Conservation (phyloP, 805 yeast genomes). For the Spathaspora hagerdaliae region DNA sequence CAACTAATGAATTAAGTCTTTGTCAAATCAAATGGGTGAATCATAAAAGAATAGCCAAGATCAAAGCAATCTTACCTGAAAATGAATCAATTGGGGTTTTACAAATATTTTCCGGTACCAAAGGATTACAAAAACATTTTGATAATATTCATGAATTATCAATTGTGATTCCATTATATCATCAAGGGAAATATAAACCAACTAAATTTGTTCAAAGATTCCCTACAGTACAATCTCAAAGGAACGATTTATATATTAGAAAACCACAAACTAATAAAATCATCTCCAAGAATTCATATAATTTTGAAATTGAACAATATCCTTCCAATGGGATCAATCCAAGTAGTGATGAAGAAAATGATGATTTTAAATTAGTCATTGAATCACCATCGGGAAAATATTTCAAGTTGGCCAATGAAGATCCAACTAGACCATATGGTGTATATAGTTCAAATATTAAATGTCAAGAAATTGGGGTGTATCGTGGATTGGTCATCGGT, state of each 20-base stretch:
- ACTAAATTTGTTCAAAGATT: conserved; percentile 67
- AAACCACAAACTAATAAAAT: conserved; percentile 79
- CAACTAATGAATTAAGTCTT: conserved; percentile 52
- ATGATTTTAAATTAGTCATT: conserved; percentile 57
- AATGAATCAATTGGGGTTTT: conserved; percentile 66
- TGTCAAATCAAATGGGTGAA: conserved; percentile 78
- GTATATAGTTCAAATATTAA: conserved; percentile 58
- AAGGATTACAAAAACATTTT: conserved; percentile 54
- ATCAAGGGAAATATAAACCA: conserved; percentile 59
- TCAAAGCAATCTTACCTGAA: conserved; percentile 79
- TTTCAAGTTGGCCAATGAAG: conserved; percentile 49
- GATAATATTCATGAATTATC: conserved; percentile 66
- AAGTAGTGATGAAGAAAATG: conserved; percentile 4
- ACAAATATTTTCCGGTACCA: conserved; percentile 67
- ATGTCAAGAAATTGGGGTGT: conserved; percentile 70
- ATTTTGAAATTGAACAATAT: conserved; percentile 60
- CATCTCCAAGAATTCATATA: conserved; percentile 53
- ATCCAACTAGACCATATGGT: conserved; percentile 42
- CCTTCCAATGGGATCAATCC: conserved; percentile 49
- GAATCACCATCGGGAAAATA: conserved; percentile 85
- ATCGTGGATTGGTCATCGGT: conserved; percentile 79
- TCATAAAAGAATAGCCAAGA: conserved; percentile 58
- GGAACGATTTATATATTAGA: conserved; percentile 73
- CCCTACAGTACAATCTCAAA: conserved; percentile 66
- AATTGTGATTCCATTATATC: conserved; percentile 70